A percentile compares a stretch with the other conserved stretches of the same genome.
Conservation (phyloP, 257 asterid species). For the Lycium barbarum region DNA sequence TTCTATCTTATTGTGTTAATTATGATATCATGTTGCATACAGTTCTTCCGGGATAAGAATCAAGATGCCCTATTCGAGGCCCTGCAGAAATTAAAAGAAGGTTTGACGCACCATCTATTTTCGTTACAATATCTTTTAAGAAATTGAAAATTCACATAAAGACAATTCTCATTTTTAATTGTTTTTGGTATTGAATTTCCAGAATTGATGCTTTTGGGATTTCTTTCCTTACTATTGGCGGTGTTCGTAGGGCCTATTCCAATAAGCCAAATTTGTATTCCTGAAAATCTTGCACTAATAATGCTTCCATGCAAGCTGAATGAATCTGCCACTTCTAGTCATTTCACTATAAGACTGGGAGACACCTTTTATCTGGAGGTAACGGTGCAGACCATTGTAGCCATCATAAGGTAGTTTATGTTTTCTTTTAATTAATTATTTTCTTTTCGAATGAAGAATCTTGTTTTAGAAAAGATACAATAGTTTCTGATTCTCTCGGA, state of each 20-base stretch:
- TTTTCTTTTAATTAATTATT: not conserved
- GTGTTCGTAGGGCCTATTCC: constrained; percentile 38
- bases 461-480: too few relatives aligned
- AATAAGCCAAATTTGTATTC: constrained; percentile 67
- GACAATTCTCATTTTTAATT: not conserved
- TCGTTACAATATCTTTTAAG: not conserved
- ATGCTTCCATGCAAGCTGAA: constrained; percentile 81
- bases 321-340: not conserved
- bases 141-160: not conserved
- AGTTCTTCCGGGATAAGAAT: constrained; percentile 60
- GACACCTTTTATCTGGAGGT: constrained; percentile 56
- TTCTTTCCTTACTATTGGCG: constrained; percentile 76
- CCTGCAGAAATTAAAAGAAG: constrained; percentile 79
- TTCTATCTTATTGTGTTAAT: too few relatives aligned
- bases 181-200: constrained; percentile 31
- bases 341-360: constrained; percentile 28
- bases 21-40: not conserved
- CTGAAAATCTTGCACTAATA: constrained; percentile 48
- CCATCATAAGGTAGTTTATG: constrained; percentile 39
- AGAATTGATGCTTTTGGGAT: constrained; percentile 96
- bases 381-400: constrained; percentile 44
- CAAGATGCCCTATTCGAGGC: constrained; percentile 68
- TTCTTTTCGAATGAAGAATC: too few relatives aligned
- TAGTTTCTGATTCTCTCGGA: too few relatives aligned
- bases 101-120: constrained; percentile 34